Percentiles rank a stretch among this genome's conserved stretches.
These are phyloP conservation scores for Aureobasidium zeae DNA, from an alignment of 2,329 filamentous ascomycete genomes.

Conservation along the genomic window DNA sequence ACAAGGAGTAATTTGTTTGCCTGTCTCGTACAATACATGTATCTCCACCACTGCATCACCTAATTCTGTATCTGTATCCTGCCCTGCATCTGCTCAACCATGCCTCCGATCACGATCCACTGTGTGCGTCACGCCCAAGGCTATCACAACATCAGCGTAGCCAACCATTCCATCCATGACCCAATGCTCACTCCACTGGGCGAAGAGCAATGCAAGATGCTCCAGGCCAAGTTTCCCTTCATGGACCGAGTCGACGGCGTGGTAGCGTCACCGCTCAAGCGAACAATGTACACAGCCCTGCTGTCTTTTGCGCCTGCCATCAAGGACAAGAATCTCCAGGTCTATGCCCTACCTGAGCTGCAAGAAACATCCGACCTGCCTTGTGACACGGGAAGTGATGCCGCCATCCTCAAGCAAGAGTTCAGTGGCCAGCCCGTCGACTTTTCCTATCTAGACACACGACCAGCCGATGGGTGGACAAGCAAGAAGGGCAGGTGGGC, in stretches of 20 bases:
- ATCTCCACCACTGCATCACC: too few species aligned
- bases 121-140: slow-evolving; percentile 65
- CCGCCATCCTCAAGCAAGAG: slow-evolving; percentile 47
- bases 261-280: slow-evolving; percentile 67
- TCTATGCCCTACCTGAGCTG: slow-evolving; percentile 62
- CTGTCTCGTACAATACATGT: too few species aligned
- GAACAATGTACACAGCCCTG: slow-evolving; percentile 71
- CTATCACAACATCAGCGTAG: slow-evolving; percentile 65
- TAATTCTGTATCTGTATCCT: not conserved
- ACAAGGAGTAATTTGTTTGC: too few species aligned
- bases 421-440: slow-evolving; percentile 57
- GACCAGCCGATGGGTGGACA: slow-evolving; percentile 55
- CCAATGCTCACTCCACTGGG: slow-evolving; percentile 70
- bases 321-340: slow-evolving; percentile 36
- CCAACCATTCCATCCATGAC: slow-evolving; percentile 66
- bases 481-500: slow-evolving; percentile 49
- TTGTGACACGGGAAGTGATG: slow-evolving; percentile 63
- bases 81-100: not conserved
- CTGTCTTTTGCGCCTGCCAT: slow-evolving; percentile 55
- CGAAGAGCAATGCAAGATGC: slow-evolving; percentile 59
- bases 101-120: slow-evolving; percentile 43
- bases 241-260: slow-evolving; percentile 59
- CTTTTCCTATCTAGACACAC: slow-evolving; percentile 44
- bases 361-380: slow-evolving; percentile 70
- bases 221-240: slow-evolving; percentile 55